Conservation (phyloP, 371 early-diverging fungal genomes). For the Batkoa obscura region DNA sequence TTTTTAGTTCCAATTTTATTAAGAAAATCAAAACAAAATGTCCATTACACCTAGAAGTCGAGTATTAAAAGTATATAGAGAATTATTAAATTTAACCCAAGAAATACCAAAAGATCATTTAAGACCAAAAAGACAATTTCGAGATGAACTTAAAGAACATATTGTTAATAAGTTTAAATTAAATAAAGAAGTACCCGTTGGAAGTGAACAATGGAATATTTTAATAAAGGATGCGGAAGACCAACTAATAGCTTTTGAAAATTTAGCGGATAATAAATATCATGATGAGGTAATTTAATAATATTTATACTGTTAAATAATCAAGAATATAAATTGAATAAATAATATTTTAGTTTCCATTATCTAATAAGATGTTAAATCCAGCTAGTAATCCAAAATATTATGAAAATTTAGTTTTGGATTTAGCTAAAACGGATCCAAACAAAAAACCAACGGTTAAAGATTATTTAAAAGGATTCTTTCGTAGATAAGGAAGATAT, state of each 20-base stretch:
- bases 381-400: constrained; percentile 3
- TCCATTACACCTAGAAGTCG: not conserved
- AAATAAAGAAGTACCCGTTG: not conserved
- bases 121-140: constrained; percentile 3
- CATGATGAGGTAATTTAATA: not conserved
- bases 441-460: not conserved
- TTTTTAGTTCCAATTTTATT: not conserved
- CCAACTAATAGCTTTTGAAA: constrained; percentile 2
- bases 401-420: not conserved
- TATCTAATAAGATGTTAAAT: not conserved
- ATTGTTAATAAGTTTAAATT: not conserved
- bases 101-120: constrained; percentile 4
- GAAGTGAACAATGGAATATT: not conserved
- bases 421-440: not conserved
- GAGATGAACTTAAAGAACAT: not conserved
- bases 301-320: not conserved
- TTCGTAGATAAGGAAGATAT: not conserved
- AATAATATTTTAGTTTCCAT: constrained; percentile 2
- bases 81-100: not conserved
- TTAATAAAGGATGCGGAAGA: not conserved
- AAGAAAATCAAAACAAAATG: not conserved
- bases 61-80: constrained; percentile 1
- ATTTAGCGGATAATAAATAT: not conserved
- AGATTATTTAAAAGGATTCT: not conserved
- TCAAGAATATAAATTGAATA: too few relatives aligned